Conservation (phyloP, 257 asterid species). For the Parsonsia alboflavescens region DNA sequence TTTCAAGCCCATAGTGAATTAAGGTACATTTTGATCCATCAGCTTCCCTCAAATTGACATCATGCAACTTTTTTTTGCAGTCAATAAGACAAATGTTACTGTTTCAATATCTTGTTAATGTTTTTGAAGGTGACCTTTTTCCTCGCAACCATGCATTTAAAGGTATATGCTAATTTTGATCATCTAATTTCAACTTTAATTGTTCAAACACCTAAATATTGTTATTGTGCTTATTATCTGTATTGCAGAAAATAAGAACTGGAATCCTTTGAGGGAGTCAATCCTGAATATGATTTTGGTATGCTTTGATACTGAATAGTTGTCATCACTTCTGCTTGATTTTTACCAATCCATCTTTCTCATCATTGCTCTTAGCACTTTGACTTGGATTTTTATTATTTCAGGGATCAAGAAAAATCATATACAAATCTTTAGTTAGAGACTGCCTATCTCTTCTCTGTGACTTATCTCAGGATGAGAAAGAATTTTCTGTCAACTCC, state of each 20-base stretch:
- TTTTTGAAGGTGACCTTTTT: conserved; percentile 63
- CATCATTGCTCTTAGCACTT: neutral
- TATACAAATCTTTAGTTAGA: conserved; percentile 56
- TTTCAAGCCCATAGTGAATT: neutral
- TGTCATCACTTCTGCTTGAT: neutral
- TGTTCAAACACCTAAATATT: neutral
- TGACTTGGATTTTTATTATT: conserved; percentile 12
- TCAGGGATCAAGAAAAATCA: conserved; percentile 83
- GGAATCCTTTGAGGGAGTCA: conserved; percentile 73
- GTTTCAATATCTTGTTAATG: conserved; percentile 72
- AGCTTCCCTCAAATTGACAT: neutral
- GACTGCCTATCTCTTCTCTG: conserved; percentile 49
- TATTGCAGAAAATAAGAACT: conserved; percentile 62
- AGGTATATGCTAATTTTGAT: conserved; percentile 39
- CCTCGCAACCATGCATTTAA: conserved; percentile 54
- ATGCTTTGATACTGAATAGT: conserved; percentile 21
- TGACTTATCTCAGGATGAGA: conserved; percentile 28
- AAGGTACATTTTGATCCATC: neutral
- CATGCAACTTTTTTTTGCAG: conserved; percentile 37
- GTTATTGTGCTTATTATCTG: conserved; percentile 2
- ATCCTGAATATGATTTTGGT: conserved; percentile 74
- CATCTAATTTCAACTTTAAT: neutral
- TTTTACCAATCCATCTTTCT: neutral
- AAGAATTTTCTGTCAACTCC: conserved; percentile 30
- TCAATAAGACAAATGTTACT: conserved; percentile 62